These are phyloP conservation scores for Plectosphaerella plurivora DNA, from an alignment of 2,329 filamentous ascomycete genomes.

Conservation along the genomic window DNA sequence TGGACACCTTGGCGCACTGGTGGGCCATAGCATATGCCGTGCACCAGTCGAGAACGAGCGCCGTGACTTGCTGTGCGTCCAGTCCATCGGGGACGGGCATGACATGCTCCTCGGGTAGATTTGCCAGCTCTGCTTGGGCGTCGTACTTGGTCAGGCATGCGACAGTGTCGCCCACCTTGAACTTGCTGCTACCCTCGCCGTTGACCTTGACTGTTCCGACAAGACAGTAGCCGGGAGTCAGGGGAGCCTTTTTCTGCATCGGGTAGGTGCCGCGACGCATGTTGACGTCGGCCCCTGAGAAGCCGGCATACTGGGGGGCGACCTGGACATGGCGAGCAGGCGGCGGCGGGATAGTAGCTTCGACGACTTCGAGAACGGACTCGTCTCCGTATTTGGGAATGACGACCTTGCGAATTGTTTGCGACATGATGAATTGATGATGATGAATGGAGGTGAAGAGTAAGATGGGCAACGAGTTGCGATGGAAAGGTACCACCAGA, in stretches of 20 bases:
- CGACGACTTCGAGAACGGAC: constrained; percentile 27
- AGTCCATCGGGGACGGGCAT: constrained; percentile 33
- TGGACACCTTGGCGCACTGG: constrained; percentile 29
- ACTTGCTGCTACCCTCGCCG: constrained; percentile 25
- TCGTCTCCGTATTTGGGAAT: constrained; percentile 35
- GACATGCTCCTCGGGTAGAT: constrained; percentile 39
- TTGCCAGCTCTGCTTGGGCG: constrained; percentile 37
- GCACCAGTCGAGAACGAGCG: constrained; percentile 40
- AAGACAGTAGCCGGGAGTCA: constrained; percentile 44
- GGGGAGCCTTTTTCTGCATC: constrained; percentile 34
- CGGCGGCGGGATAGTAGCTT: constrained; percentile 29
- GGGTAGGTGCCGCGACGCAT: constrained; percentile 44
- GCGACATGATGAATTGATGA: not conserved
- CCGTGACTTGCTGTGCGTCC: constrained; percentile 31
- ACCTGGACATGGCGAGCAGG: constrained; percentile 38
- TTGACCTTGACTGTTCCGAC: constrained; percentile 34
- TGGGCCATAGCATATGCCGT: constrained; percentile 32
- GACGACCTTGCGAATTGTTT: constrained; percentile 36
- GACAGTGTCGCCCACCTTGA: constrained; percentile 27
- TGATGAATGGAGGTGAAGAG: too few relatives aligned
- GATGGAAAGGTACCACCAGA: too few relatives aligned
- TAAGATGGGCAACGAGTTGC: too few relatives aligned
- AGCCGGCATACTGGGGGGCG: constrained; percentile 39
- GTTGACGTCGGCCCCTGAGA: constrained; percentile 40
- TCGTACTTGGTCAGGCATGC: constrained; percentile 31